Conservation (phyloP, 441 rosid species). For the Aquilaria agallochum region DNA sequence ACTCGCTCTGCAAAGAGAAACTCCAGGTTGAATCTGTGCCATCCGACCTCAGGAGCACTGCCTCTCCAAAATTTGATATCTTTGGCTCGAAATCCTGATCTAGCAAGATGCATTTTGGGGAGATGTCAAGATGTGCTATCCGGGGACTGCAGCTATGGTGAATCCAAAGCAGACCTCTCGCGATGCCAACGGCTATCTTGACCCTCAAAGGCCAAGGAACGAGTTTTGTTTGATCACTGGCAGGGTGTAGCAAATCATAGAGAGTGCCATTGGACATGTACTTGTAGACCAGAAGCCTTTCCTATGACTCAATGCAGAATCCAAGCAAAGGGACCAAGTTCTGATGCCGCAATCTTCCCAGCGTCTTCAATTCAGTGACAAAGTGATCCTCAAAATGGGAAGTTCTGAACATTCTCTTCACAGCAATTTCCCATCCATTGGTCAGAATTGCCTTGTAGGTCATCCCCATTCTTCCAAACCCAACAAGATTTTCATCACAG, state of each 20-base stretch:
- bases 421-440: slow-evolving; percentile 13
- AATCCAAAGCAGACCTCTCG: slow-evolving; percentile 21
- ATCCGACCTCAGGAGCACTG: slow-evolving; percentile 15
- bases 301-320: slow-evolving; percentile 14
- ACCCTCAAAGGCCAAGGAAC: slow-evolving; percentile 22
- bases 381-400: slow-evolving; percentile 17
- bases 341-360: slow-evolving; percentile 14
- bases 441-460: slow-evolving; percentile 16
- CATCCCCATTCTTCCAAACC: slow-evolving; percentile 17
- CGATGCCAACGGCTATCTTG: slow-evolving; percentile 16
- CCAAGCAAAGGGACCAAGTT: slow-evolving; percentile 20
- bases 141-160: slow-evolving; percentile 14
- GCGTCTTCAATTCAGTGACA: slow-evolving; percentile 7
- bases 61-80: slow-evolving; percentile 25
- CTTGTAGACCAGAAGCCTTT: slow-evolving; percentile 18
- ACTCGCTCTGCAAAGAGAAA: not conserved
- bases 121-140: slow-evolving; percentile 16
- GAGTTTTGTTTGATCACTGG: not conserved
- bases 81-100: slow-evolving; percentile 27
- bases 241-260: slow-evolving; percentile 11
- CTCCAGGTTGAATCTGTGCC: slow-evolving; percentile 7
- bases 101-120: slow-evolving; percentile 20
- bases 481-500: slow-evolving; percentile 18
- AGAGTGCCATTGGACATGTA: slow-evolving; percentile 20
- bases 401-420: slow-evolving; percentile 14